phyloP scores from a whole-genome alignment of 2,329 filamentous ascomycete species.

The Bipolaris bicolor region DNA sequence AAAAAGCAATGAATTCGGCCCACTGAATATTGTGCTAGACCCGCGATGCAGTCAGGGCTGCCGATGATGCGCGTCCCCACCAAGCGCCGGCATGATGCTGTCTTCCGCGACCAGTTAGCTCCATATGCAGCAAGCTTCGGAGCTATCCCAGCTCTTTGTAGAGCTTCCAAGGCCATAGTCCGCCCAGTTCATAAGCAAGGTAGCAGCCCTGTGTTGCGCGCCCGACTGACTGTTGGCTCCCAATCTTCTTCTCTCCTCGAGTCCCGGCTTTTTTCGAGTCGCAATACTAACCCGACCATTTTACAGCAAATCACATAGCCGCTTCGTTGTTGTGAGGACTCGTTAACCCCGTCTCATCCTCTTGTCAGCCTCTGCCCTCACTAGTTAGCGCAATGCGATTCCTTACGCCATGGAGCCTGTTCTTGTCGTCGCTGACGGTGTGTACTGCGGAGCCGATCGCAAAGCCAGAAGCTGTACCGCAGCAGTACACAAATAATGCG shows the following conservation, averaged over 20 bases:
- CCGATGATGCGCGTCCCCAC: conserved; percentile 30
- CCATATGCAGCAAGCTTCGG: conserved; percentile 34
- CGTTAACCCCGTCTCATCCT: neutral
- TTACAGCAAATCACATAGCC: conserved; percentile 6
- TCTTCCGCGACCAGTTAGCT: conserved; percentile 38
- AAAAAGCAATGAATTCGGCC: conserved; percentile 17
- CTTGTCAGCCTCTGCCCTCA: conserved; percentile 3
- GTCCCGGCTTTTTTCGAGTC: conserved; percentile 11
- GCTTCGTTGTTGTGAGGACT: neutral
- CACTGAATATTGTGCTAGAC: conserved; percentile 10
- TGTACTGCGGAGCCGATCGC: conserved; percentile 34
- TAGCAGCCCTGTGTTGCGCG: conserved; percentile 21
- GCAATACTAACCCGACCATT: conserved; percentile 19
- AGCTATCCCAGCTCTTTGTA: conserved; percentile 34
- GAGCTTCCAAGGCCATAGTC: conserved; percentile 27
- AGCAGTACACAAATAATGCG: conserved; percentile 44
- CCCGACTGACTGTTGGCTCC: conserved; percentile 19
- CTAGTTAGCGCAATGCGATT: conserved; percentile 25
- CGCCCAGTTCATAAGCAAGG: conserved; percentile 34
- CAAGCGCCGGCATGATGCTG: conserved; percentile 27
- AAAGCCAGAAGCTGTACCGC: conserved; percentile 35
- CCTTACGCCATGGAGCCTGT: conserved; percentile 15
- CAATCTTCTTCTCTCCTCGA: conserved; percentile 14
- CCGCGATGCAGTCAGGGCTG: conserved; percentile 12
- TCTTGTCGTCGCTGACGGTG: conserved; percentile 20